Evolutionary conservation across 805 yeast species (phyloP), one percentile per base, ranked within the genome.

Genomic region (Barnettozyma sucrosica): DNA sequence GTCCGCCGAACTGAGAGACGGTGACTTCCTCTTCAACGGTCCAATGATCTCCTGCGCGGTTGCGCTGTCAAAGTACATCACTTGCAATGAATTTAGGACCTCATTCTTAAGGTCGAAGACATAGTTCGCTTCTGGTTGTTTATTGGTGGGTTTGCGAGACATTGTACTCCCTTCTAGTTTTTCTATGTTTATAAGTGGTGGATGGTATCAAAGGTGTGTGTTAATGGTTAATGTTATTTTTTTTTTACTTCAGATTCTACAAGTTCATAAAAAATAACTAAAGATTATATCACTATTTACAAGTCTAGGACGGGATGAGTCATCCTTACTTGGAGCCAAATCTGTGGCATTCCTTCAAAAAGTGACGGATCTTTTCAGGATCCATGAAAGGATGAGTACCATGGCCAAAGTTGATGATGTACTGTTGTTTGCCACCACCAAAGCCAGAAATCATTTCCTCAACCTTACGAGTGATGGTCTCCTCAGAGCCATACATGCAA

Each of bases 341-440:
- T 59, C 90, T 77, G 65, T 89, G 96, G 57, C 93, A 85, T 66
- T 89, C 97, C 66, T 88, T 71, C 62, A 93, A 72, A 70, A 93
- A 93, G 68, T 80, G 87, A 51, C 79, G 81, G 52, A 93, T 79
- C 65, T 85, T 85, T 54, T 86, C 96, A 10, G 98, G 96, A 54
- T 88, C 85, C 96, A 93, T 89, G 69, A 87, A 89, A 20, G 99
- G 99, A 65, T 89, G 97, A 20, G 99, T 93, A 16, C 99, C 99
- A 59, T 93, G 99, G 41, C 99, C 99, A 62, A 93, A 86, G 71
- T 93, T 93, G 57, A 92, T 83, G 55, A 93, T 92, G 69, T 93
- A 93, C 60, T 84, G 77, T 61, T 86, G 80, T 66, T 89, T 89
- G 20, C 97, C 97, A 40, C 95, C 95, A n/a, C 93, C 93, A 63